These are phyloP conservation scores for Dryas alaskensis DNA, from an alignment of 306 rosid genomes.

Conservation along the genomic window DNA sequence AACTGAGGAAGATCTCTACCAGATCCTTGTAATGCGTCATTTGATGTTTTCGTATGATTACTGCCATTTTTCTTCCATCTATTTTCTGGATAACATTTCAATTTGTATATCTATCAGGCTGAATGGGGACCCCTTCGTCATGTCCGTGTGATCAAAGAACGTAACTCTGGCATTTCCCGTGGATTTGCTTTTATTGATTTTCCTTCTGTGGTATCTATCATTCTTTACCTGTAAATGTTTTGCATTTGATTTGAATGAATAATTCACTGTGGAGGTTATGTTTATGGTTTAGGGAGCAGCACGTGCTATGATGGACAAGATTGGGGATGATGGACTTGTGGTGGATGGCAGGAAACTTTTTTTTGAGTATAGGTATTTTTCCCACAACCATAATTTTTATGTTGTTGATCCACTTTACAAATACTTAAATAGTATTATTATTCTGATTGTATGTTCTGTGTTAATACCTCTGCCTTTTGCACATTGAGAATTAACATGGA, in stretches of 20 bases:
- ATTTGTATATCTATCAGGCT: slow-evolving; percentile 50
- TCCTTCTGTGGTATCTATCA: slow-evolving; percentile 77
- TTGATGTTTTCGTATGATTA: slow-evolving; percentile 28
- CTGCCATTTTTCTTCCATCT: slow-evolving; percentile 11
- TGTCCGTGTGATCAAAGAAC: slow-evolving; percentile 95
- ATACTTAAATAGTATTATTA: too few species aligned
- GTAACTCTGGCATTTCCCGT: slow-evolving; percentile 87
- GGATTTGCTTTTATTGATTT: slow-evolving; percentile 99
- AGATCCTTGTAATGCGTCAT: slow-evolving; percentile 71
- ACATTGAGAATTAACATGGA: not conserved
- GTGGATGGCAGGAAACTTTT: slow-evolving; percentile 86
- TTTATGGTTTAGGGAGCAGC: slow-evolving; percentile 78
- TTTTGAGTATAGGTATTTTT: slow-evolving; percentile 80
- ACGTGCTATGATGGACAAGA: slow-evolving; percentile 82
- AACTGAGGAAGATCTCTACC: slow-evolving; percentile 91
- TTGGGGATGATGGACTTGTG: slow-evolving; percentile 79
- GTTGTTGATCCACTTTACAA: not conserved
- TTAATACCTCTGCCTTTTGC: not conserved
- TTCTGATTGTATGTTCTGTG: not conserved
- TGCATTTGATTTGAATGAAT: slow-evolving; percentile 22
- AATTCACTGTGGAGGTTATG: slow-evolving; percentile 20
- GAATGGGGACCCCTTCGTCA: slow-evolving; percentile 99
- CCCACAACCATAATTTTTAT: not conserved
- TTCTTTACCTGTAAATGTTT: slow-evolving; percentile 18
- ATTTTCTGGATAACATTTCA: slow-evolving; percentile 11